Evolutionary conservation across 805 yeast genomes (phyloP).

Genomic region (Wickerhamiella azyma): DNA sequence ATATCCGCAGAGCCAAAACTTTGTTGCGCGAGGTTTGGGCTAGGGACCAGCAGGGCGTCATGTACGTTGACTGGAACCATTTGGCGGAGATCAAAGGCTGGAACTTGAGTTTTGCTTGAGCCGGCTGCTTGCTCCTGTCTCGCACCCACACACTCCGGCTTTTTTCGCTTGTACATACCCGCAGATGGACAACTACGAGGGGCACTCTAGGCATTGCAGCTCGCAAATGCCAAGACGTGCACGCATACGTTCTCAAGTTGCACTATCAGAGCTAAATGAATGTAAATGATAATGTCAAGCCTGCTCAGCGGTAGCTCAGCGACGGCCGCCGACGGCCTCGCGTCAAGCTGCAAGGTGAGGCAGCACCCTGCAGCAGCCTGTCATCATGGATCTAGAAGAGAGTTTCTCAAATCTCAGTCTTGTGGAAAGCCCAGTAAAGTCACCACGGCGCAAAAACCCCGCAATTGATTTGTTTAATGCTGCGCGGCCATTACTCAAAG

Average conservation of each 20-base stretch:
- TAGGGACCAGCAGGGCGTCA: slow-evolving; percentile 37
- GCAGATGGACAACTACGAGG: too few species aligned
- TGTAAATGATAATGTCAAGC: too few species aligned
- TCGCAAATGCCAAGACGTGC: too few species aligned
- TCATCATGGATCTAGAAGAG: slow-evolving; percentile 2
- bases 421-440: background rate
- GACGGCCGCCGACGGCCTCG: too few species aligned
- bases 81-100: slow-evolving; percentile 54
- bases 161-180: background rate
- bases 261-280: too few species aligned
- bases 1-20: slow-evolving; percentile 33
- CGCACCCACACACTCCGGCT: too few species aligned
- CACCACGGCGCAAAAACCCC: slow-evolving; percentile 5
- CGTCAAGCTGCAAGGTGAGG: too few species aligned
- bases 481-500: background rate
- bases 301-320: too few species aligned
- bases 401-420: slow-evolving; percentile 2
- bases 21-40: slow-evolving; percentile 32
- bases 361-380: background rate
- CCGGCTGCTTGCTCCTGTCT: too few species aligned
- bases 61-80: slow-evolving; percentile 59
- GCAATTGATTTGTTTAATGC: background rate
- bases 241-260: too few species aligned
- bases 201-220: too few species aligned
- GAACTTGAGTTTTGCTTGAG: slow-evolving; percentile 54